Conservation (phyloP, 2,329 filamentous ascomycete genomes). For the Bipolaris cookei region DNA sequence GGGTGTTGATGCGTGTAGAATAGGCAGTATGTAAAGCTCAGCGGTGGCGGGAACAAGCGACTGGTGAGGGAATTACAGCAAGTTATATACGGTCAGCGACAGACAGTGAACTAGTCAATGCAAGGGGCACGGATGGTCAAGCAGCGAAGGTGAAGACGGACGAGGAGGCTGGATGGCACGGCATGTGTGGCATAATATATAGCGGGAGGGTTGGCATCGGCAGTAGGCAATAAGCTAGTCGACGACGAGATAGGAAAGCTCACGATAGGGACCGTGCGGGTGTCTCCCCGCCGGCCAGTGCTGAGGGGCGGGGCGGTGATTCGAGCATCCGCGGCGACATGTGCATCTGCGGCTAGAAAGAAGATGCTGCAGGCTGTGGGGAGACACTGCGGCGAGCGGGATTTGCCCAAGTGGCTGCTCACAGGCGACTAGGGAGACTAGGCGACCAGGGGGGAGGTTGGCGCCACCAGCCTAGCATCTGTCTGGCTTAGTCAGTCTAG, state of each 20-base stretch:
- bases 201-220: constrained; percentile 32
- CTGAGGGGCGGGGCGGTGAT: constrained; percentile 9
- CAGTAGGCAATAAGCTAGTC: constrained; percentile 28
- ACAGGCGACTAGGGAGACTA: not conserved
- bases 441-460: not conserved
- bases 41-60: not conserved
- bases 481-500: too few relatives aligned
- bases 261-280: constrained; percentile 19
- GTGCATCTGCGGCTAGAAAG: constrained; percentile 1
- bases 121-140: constrained; percentile 12
- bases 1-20: constrained; percentile 5
- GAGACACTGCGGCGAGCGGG: not conserved
- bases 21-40: constrained; percentile 9
- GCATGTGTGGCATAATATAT: constrained; percentile 28
- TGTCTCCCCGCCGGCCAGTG: constrained; percentile 12
- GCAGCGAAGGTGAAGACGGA: constrained; percentile 41
- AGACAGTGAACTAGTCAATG: constrained; percentile 20
- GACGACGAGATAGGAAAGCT: constrained; percentile 18
- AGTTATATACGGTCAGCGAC: constrained; percentile 30
- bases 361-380: not conserved
- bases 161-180: constrained; percentile 22
- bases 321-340: not conserved
- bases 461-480: too few relatives aligned
- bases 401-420: not conserved
- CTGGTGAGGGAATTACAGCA: constrained; percentile 22